phyloP scores from a whole-genome alignment of 768 basidiomycete species.

The Lactifluus piperatus region DNA sequence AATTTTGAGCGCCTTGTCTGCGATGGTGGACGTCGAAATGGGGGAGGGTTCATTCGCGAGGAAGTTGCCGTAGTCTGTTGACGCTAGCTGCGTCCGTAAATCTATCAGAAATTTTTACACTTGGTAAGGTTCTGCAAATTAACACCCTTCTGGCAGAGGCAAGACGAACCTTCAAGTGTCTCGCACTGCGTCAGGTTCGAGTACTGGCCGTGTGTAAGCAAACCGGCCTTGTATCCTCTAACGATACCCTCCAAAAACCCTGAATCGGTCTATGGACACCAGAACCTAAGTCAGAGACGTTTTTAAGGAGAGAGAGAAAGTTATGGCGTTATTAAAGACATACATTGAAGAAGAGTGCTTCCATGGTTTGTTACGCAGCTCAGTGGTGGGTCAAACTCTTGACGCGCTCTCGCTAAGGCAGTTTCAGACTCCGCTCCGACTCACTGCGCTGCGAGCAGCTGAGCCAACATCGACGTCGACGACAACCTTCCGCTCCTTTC shows the following conservation, averaged over 20 bases:
- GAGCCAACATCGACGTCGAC: background rate
- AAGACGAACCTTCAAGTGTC: slow-evolving; percentile 74
- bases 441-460: too few species aligned
- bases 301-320: slow-evolving; percentile 1
- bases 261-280: slow-evolving; percentile 43
- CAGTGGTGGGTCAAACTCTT: too few species aligned
- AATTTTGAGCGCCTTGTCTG: slow-evolving; percentile 92
- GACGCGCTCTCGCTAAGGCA: background rate
- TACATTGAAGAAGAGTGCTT: slow-evolving; percentile 88
- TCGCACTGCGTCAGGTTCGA: slow-evolving; percentile 95
- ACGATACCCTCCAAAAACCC: slow-evolving; percentile 80
- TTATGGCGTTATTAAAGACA: slow-evolving; percentile 17
- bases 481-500: background rate
- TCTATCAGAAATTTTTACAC: slow-evolving; percentile 40
- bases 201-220: slow-evolving; percentile 85
- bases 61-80: slow-evolving; percentile 98
- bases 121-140: background rate
- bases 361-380: slow-evolving; percentile 43
- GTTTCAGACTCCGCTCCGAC: slow-evolving; percentile 21
- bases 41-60: slow-evolving; percentile 93
- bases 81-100: slow-evolving; percentile 88
- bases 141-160: background rate
- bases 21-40: slow-evolving; percentile 87
- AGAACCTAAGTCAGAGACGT: slow-evolving; percentile 24
- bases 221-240: slow-evolving; percentile 89